Base-by-base conservation (phyloP, 768 basidiomycete species). In the Boletus subparvulus region DNA sequence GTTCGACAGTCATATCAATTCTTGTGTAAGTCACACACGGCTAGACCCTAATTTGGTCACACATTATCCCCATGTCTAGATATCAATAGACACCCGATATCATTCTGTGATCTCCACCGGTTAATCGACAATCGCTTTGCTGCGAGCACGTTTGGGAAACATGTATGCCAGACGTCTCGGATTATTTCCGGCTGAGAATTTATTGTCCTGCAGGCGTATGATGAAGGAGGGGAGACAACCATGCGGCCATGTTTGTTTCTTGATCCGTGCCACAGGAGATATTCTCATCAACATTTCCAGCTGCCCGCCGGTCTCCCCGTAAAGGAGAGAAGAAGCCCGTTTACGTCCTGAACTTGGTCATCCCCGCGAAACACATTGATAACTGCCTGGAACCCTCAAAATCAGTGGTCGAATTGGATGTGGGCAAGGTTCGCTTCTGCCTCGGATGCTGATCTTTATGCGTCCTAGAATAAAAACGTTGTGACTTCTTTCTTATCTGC, bases 331-430 rank as follows among this genome's bases (percentile, higher is more conserved):
- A 85, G 70, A 83, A 83, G 69, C 86, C 94, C 6, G 83, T 94
- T 57, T 98, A 90, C 69, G 87, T 94, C 45, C 75, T 98, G 46
- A 86, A 91, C 66, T 66, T 98, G 56, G 78, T 75, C 10, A 73
- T 94, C 19, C 85, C 92, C 43, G 73, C 84, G 3, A 73, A 75
- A 26, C 75, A 85, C 28, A 76, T 97, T 10, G 93, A 97, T 65
- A 87, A 89, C 54, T 83, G 84, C 56, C 66, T 94, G 30, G 92
- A 91, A 61, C 92, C 94, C n/a, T 75, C 82, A 17, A 95, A 94
- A 74, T 74, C 76, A 5, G 65, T 75, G 6, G 77, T 94, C 33
- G 81, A 87, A 53, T 76, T 95, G 45, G 79, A 83, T 72, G 94
- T 92, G 67, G 61, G 75, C 61, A 47, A 45, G 39, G 16, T 21